Evolutionary conservation across 192 early-diverging fungal genomes (phyloP).

Genomic region (Coemansia guatemalensis): DNA sequence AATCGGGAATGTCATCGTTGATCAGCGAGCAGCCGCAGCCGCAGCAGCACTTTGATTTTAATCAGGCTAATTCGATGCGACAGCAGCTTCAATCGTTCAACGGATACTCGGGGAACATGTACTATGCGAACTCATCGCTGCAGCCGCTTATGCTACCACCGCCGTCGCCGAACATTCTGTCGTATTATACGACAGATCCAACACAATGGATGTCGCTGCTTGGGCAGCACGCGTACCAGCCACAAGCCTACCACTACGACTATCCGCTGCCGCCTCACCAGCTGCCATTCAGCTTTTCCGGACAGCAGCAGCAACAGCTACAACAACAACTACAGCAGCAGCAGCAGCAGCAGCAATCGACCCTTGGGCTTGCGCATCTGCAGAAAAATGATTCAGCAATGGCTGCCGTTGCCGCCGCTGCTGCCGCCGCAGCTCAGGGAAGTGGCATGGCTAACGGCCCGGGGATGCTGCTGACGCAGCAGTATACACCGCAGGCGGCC

Average conservation of each 20-base stretch:
- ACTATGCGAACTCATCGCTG: slow-evolving; percentile 22
- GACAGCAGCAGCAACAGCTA: slow-evolving; percentile 25
- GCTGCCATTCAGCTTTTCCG: slow-evolving; percentile 25
- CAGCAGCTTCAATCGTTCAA: slow-evolving; percentile 12
- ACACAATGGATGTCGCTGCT: slow-evolving; percentile 47
- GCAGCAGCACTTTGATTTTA: slow-evolving; percentile 1
- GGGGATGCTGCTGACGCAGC: slow-evolving; percentile 42
- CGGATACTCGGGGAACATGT: slow-evolving; percentile 22
- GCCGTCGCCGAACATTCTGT: slow-evolving; percentile 55
- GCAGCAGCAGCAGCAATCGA: slow-evolving; percentile 7
- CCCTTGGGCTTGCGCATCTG: slow-evolving; percentile 17
- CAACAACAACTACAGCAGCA: slow-evolving; percentile 9
- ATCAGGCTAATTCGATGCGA: slow-evolving; percentile 1
- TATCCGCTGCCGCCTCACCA: slow-evolving; percentile 34
- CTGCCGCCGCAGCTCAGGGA: slow-evolving; percentile 20
- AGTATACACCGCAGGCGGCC: slow-evolving; percentile 29
- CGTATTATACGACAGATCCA: slow-evolving; percentile 53
- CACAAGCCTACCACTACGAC: slow-evolving; percentile 46
- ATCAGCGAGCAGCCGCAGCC: slow-evolving; percentile 7
- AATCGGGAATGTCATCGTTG: slow-evolving; percentile 5
- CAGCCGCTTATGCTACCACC: slow-evolving; percentile 55
- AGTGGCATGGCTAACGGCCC: slow-evolving; percentile 5
- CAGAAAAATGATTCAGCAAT: slow-evolving; percentile 9
- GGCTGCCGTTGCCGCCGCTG: slow-evolving; percentile 16
- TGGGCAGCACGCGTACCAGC: slow-evolving; percentile 39